Percentiles rank a stretch among this genome's conserved stretches.
phyloP scores from a whole-genome alignment of 257 asterid species.

The Solanum sejunctum region DNA sequence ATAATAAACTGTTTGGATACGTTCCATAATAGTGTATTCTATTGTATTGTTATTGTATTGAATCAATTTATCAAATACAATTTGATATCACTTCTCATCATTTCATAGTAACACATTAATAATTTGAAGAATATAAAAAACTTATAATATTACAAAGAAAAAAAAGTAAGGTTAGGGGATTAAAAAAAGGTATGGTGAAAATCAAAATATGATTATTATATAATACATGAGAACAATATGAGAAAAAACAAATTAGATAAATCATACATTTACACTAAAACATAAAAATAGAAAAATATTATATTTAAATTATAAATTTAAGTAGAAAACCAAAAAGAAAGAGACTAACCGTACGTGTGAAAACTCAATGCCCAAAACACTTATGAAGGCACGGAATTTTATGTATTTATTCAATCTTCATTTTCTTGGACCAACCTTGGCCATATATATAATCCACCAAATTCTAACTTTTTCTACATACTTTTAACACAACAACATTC shows the following conservation, averaged over 20 bases:
- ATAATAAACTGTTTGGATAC: too few species aligned
- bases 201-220: not conserved
- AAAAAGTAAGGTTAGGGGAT: not conserved
- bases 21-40: too few species aligned
- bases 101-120: not conserved
- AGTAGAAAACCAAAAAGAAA: not conserved
- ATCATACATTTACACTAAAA: too few species aligned
- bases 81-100: too few species aligned
- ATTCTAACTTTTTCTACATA: not conserved
- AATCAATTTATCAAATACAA: too few species aligned
- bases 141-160: not conserved
- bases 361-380: not conserved
- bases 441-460: constrained; percentile 3
- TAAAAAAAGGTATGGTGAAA: not conserved
- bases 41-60: too few species aligned
- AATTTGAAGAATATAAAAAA: not conserved
- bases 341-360: not conserved
- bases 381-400: not conserved
- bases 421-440: not conserved
- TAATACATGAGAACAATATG: not conserved
- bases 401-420: not conserved
- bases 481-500: not conserved
- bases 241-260: not conserved
- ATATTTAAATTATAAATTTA: too few species aligned
- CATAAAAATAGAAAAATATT: too few species aligned